Conservation (phyloP, 2,329 filamentous ascomycete genomes). For the Trematosphaeria pertusa region DNA sequence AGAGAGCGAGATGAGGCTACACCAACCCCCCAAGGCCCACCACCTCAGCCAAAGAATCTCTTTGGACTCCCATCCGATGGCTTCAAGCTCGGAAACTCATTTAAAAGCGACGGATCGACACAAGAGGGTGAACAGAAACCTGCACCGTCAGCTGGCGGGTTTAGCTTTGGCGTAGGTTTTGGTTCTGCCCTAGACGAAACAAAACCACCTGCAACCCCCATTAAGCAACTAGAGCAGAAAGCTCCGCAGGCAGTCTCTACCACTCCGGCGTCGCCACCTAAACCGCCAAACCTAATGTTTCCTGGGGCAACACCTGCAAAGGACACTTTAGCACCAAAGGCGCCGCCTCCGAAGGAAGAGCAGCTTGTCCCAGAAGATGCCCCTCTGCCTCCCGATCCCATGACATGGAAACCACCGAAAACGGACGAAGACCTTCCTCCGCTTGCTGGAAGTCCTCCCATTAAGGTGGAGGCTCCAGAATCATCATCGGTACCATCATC, state of each 20-base stretch:
- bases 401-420: slow-evolving; percentile 27
- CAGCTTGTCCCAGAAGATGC: slow-evolving; percentile 16
- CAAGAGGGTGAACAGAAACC: slow-evolving; percentile 66
- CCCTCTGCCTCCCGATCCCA: slow-evolving; percentile 25
- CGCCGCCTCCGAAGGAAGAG: slow-evolving; percentile 12
- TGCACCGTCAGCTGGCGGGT: slow-evolving; percentile 50
- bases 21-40: slow-evolving; percentile 39
- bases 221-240: slow-evolving; percentile 47
- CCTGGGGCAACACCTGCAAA: slow-evolving; percentile 11
- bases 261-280: slow-evolving; percentile 41
- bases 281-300: slow-evolving; percentile 19
- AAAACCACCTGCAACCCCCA: slow-evolving; percentile 43
- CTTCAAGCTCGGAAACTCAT: slow-evolving; percentile 73
- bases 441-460: slow-evolving; percentile 56
- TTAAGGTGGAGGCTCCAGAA: slow-evolving; percentile 49
- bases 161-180: slow-evolving; percentile 69
- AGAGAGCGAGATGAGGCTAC: slow-evolving; percentile 44
- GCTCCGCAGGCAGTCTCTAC: slow-evolving; percentile 45
- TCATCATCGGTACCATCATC: slow-evolving; percentile 44
- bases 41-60: slow-evolving; percentile 33
- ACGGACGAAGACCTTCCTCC: slow-evolving; percentile 51
- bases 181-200: slow-evolving; percentile 62
- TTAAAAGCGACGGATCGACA: slow-evolving; percentile 68
- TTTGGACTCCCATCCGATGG: slow-evolving; percentile 48
- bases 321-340: slow-evolving; percentile 14